Evolutionary conservation across 73 alveolate species (phyloP).

Genomic region (Paramecium pentaurelia): DNA sequence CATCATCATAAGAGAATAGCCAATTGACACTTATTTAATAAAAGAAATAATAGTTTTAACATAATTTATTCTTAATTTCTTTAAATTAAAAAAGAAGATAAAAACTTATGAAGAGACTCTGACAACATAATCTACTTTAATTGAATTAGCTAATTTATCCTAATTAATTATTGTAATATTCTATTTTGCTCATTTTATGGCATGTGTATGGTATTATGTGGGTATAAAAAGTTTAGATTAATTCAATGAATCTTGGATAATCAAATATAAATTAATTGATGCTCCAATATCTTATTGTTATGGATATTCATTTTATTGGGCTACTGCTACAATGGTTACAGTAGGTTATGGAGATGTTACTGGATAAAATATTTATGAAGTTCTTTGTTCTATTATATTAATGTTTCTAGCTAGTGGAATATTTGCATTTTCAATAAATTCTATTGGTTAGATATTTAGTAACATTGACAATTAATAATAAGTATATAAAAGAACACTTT

Average conservation of each 20-base stretch:
- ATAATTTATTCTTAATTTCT: background rate
- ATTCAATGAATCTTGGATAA: background rate
- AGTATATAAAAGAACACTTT: background rate
- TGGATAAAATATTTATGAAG: slow-evolving; percentile 45
- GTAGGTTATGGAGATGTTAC: slow-evolving; percentile 60
- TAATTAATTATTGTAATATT: background rate
- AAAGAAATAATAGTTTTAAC: background rate
- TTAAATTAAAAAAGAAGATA: background rate
- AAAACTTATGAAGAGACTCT: slow-evolving; percentile 6
- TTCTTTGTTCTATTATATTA: background rate
- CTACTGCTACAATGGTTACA: slow-evolving; percentile 58
- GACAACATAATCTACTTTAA: background rate
- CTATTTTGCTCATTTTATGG: slow-evolving; percentile 43
- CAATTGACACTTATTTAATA: background rate
- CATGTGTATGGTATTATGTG: slow-evolving; percentile 22
- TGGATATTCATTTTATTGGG: slow-evolving; percentile 54
- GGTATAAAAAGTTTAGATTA: background rate
- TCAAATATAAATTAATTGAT: background rate
- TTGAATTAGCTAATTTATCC: background rate
- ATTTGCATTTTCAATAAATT: slow-evolving; percentile 50
- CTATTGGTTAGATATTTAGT: slow-evolving; percentile 41
- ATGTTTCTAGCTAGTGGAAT: slow-evolving; percentile 57
- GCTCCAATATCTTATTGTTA: background rate
- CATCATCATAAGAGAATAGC: background rate
- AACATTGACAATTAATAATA: background rate